Percentiles rank a stretch among this genome's conserved stretches.
Evolutionary conservation across 106 monocot species (phyloP).

Genomic region (Gastrodia elata): DNA sequence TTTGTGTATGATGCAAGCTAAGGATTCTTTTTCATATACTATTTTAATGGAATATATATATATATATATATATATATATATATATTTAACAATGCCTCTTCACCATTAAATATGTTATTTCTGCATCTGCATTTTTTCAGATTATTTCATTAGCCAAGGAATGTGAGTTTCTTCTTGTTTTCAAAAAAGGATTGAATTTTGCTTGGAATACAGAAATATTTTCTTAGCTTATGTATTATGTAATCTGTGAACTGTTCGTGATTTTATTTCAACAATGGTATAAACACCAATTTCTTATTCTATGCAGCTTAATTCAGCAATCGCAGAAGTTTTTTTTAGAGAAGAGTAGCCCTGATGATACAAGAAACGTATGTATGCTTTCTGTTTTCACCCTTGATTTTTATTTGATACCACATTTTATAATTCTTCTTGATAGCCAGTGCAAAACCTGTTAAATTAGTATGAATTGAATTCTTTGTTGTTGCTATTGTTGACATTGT

Average conservation of each 20-base stretch:
- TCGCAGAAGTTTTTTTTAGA: constrained; percentile 61
- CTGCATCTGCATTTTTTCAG: background rate
- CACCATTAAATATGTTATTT: background rate
- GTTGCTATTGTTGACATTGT: too few species aligned
- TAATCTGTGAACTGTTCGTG: background rate
- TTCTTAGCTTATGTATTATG: background rate
- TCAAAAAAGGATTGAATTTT: constrained; percentile 1
- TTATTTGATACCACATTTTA: background rate
- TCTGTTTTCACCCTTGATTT: background rate
- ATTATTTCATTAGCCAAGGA: background rate
- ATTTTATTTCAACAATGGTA: background rate
- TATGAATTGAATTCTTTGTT: too few species aligned
- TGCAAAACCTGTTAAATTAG: too few species aligned
- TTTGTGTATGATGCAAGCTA: background rate
- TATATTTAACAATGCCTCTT: background rate
- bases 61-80: background rate
- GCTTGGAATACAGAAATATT: background rate
- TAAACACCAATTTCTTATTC: constrained; percentile 9
- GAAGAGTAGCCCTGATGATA: constrained; percentile 35
- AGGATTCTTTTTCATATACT: background rate
- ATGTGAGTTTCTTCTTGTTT: background rate
- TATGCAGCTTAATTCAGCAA: constrained; percentile 82
- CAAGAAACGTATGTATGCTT: constrained; percentile 53
- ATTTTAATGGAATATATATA: background rate
- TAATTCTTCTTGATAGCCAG: too few species aligned